Percentiles rank a stretch among this genome's conserved stretches.
Evolutionary conservation across 1,284 basidiomycete genomes (phyloP).

Genomic region (Fistulinella cinereoalba): DNA sequence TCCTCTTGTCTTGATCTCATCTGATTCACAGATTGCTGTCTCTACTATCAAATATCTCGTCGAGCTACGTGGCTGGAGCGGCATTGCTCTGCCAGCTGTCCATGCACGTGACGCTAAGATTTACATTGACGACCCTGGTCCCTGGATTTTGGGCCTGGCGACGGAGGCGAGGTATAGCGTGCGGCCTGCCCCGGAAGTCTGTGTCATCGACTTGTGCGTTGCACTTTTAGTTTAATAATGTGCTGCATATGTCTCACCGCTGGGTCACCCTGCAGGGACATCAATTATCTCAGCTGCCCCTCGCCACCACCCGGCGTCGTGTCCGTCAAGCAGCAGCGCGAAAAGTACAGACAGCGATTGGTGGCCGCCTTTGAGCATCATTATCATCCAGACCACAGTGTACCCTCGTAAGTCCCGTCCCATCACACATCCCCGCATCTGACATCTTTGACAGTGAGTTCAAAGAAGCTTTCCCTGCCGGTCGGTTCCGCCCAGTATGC

Average conservation of each 20-base stretch:
- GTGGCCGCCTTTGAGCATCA: slow-evolving; percentile 78
- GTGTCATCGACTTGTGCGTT: slow-evolving; percentile 84
- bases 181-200: slow-evolving; percentile 76
- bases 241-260: neutral
- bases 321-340: slow-evolving; percentile 78
- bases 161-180: slow-evolving; percentile 83
- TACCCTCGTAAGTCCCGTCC: slow-evolving; percentile 56
- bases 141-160: slow-evolving; percentile 91
- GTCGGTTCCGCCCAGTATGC: slow-evolving; percentile 79
- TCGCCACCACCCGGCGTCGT: slow-evolving; percentile 79
- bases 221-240: neutral
- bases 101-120: slow-evolving; percentile 90
- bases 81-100: slow-evolving; percentile 80
- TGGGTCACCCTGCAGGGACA: slow-evolving; percentile 55
- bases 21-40: slow-evolving; percentile 65
- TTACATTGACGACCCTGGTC: slow-evolving; percentile 83
- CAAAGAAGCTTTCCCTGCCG: slow-evolving; percentile 93
- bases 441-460: slow-evolving; percentile 61
- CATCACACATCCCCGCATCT: neutral
- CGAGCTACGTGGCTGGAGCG: slow-evolving; percentile 92
- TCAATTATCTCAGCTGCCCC: slow-evolving; percentile 84
- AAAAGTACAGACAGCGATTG: slow-evolving; percentile 78
- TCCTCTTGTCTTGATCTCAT: neutral
- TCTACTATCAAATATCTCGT: slow-evolving; percentile 89
- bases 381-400: slow-evolving; percentile 79